phyloP scores from a whole-genome alignment of 2,329 filamentous ascomycete species.

The Lithohypha guttulata region DNA sequence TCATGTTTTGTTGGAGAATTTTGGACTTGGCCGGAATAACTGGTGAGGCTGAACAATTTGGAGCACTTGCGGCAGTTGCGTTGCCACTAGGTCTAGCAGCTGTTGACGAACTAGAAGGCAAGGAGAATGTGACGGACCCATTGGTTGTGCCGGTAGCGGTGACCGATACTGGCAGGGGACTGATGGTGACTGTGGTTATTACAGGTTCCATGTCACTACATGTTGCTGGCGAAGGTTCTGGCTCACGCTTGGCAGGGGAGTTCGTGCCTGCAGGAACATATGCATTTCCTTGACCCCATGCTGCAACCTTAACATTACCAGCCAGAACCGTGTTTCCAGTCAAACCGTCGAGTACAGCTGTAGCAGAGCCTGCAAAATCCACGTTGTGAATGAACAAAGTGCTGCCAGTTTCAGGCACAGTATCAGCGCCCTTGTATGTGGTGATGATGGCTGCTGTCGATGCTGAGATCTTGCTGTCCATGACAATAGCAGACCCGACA shows the following conservation, averaged over 20 bases:
- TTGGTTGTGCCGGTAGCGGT: background rate
- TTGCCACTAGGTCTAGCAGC: background rate
- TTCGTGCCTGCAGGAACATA: conserved; percentile 38
- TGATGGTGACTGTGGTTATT: conserved; percentile 3
- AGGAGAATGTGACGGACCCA: background rate
- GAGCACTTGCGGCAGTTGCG: conserved; percentile 10
- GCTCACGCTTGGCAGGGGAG: conserved; percentile 10
- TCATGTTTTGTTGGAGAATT: conserved; percentile 48
- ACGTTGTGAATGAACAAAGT: conserved; percentile 83
- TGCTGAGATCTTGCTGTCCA: conserved; percentile 70
- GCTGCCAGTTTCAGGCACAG: conserved; percentile 59
- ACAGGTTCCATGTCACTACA: conserved; percentile 9
- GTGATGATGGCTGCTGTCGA: conserved; percentile 69
- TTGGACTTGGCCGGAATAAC: conserved; percentile 27
- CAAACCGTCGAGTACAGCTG: conserved; percentile 46
- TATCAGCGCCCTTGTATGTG: conserved; percentile 50
- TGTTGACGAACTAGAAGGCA: conserved; percentile 10
- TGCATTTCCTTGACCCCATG: conserved; percentile 70
- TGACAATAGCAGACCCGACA: conserved; percentile 73
- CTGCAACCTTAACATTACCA: conserved; percentile 57
- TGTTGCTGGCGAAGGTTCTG: conserved; percentile 14
- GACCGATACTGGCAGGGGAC: conserved; percentile 2
- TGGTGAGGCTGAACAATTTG: conserved; percentile 11
- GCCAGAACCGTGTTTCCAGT: conserved; percentile 44
- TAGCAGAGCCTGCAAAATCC: conserved; percentile 61